Conservation (phyloP, 768 basidiomycete genomes). For the Coprinopsis cinerea region DNA sequence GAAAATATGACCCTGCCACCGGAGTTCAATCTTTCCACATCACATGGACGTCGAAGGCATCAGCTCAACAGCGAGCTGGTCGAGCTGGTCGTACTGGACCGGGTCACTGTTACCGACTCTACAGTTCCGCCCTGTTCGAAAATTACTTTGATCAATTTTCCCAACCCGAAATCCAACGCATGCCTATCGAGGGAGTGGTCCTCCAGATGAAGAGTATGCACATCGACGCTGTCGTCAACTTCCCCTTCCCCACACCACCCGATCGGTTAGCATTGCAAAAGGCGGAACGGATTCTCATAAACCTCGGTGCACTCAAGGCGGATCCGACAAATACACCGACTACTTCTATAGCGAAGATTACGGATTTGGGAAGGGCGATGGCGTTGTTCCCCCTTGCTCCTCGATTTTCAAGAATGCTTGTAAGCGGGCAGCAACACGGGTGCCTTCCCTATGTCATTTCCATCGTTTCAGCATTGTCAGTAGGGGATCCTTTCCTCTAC, state of each 20-base stretch:
- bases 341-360: conserved; percentile 46
- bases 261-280: conserved; percentile 68
- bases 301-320: conserved; percentile 74
- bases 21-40: conserved; percentile 92
- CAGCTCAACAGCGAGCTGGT: conserved; percentile 89
- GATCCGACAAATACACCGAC: conserved; percentile 18
- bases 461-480: conserved; percentile 85
- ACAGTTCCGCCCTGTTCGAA: conserved; percentile 93
- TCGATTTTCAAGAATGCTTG: conserved; percentile 92
- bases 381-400: conserved; percentile 91
- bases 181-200: conserved; percentile 95
- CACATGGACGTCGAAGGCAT: conserved; percentile 92
- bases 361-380: conserved; percentile 89
- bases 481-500: conserved; percentile 92
- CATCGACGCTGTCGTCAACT: conserved; percentile 93
- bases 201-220: conserved; percentile 99
- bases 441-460: conserved; percentile 85
- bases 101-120: conserved; percentile 96
- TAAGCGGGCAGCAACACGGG: conserved; percentile 81
- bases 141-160: conserved; percentile 86
- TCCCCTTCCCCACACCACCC: conserved; percentile 97
- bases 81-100: conserved; percentile 97
- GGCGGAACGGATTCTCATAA: conserved; percentile 74
- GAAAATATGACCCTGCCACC: conserved; percentile 73
- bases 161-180: conserved; percentile 87